Evolutionary conservation across 2,329 filamentous ascomycete species (phyloP).

Genomic region (Hypoxylon sp.): DNA sequence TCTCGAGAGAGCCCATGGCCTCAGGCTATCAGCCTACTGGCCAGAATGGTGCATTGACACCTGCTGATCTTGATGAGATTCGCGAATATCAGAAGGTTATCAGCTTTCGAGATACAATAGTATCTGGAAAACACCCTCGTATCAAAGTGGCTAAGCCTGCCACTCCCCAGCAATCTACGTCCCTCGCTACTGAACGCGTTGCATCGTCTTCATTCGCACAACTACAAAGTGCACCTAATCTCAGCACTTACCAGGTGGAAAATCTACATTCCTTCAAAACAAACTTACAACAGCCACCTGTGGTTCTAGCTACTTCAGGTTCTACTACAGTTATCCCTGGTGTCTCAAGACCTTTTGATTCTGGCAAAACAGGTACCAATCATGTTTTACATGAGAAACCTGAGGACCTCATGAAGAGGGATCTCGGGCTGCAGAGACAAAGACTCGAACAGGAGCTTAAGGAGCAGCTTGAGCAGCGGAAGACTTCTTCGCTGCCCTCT

Average conservation of each 20-base stretch:
- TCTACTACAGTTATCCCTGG: conserved; percentile 55
- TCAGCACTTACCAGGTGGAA: conserved; percentile 51
- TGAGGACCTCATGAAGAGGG: conserved; percentile 85
- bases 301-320: conserved; percentile 45
- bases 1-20: conserved; percentile 41
- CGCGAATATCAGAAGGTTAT: conserved; percentile 85
- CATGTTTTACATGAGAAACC: conserved; percentile 90
- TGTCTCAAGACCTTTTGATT: conserved; percentile 60
- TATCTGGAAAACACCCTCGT: conserved; percentile 80
- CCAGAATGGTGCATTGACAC: conserved; percentile 43
- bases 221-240: conserved; percentile 40
- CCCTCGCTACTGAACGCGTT: conserved; percentile 47
- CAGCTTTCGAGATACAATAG: conserved; percentile 82
- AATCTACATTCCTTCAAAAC: conserved; percentile 57
- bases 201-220: conserved; percentile 42
- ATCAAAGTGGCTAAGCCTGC: conserved; percentile 63
- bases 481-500: conserved; percentile 59
- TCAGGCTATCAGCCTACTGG: conserved; percentile 41
- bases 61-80: conserved; percentile 68
- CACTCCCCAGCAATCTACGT: conserved; percentile 46
- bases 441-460: conserved; percentile 83
- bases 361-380: conserved; percentile 78
- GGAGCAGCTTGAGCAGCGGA: conserved; percentile 80
- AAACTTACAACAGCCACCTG: conserved; percentile 57
- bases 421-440: conserved; percentile 84